Percentiles rank a stretch among this genome's conserved stretches.
Conservation (phyloP, 2,329 filamentous ascomycete species). For the Nemania abortiva region DNA sequence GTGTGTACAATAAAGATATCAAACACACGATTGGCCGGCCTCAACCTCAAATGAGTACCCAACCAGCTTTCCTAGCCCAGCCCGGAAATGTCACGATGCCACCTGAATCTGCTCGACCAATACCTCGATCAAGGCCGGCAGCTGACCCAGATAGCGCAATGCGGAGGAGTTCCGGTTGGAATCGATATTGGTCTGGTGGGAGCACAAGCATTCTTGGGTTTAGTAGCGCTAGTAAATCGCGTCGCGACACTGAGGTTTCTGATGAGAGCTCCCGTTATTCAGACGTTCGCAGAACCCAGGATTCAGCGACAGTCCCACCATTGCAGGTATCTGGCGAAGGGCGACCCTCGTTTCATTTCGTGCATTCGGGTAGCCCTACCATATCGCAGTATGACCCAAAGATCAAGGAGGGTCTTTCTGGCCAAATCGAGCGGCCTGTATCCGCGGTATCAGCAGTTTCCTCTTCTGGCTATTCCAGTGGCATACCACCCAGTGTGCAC, state of each 20-base stretch:
- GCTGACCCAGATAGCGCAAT: conserved; percentile 56
- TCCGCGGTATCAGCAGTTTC: conserved; percentile 65
- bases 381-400: conserved; percentile 70
- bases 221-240: conserved; percentile 54
- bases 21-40: conserved; percentile 73
- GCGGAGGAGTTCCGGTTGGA: conserved; percentile 79
- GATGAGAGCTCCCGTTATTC: conserved; percentile 70
- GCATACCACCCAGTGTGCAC: conserved; percentile 72
- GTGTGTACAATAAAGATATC: conserved; percentile 71
- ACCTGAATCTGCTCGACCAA: conserved; percentile 42
- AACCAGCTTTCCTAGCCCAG: conserved; percentile 42
- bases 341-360: conserved; percentile 72
- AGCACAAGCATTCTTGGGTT: conserved; percentile 76
- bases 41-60: conserved; percentile 61
- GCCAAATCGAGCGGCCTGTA: conserved; percentile 69
- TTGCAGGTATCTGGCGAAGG: conserved; percentile 69
- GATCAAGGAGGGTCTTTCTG: conserved; percentile 69
- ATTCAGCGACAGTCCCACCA: conserved; percentile 78
- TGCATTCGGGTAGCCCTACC: conserved; percentile 77
- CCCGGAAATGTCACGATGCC: conserved; percentile 45
- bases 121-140: conserved; percentile 54
- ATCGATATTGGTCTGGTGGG: conserved; percentile 81
- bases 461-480: conserved; percentile 71
- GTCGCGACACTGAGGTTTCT: conserved; percentile 65
- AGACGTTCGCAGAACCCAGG: conserved; percentile 66